These are phyloP conservation scores for Cutaneotrichosporon sp. DNA, from an alignment of 1,284 basidiomycete species.

Conservation along the genomic window DNA sequence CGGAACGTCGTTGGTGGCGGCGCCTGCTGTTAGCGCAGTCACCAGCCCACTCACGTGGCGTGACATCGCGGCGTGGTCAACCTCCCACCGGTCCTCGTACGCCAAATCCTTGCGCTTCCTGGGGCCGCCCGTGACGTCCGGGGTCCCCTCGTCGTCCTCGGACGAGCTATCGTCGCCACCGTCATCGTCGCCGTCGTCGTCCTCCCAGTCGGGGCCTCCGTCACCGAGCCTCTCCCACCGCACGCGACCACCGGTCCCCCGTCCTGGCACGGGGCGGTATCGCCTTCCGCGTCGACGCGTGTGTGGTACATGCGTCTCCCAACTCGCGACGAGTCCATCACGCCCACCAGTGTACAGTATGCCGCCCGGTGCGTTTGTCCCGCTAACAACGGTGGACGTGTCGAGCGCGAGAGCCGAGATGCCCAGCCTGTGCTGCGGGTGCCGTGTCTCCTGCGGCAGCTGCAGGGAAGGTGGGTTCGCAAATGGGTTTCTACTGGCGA, in stretches of 20 bases:
- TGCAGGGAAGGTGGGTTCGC: conserved; percentile 19
- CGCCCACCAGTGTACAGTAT: conserved; percentile 91
- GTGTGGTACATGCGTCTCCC: conserved; percentile 80
- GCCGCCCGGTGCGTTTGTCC: conserved; percentile 68
- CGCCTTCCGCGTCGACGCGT: conserved; percentile 52
- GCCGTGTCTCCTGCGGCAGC: conserved; percentile 32
- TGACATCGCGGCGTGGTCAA: conserved; percentile 56
- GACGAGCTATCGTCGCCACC: conserved; percentile 53
- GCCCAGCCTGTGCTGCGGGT: conserved; percentile 82
- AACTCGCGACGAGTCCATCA: conserved; percentile 86
- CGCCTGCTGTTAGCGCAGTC: conserved; percentile 19
- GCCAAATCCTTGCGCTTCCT: conserved; percentile 51
- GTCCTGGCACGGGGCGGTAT: conserved; percentile 40
- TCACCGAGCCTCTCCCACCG: conserved; percentile 49
- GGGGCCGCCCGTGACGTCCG: conserved; percentile 11
- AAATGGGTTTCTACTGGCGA: conserved; percentile 38
- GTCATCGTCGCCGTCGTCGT: conserved; percentile 57
- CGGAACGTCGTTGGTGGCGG: conserved; percentile 60
- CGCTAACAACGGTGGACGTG: conserved; percentile 70
- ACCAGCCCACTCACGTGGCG: conserved; percentile 23
- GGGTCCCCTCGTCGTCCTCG: conserved; percentile 56
- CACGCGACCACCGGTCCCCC: conserved; percentile 30
- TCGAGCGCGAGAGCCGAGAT: conserved; percentile 84
- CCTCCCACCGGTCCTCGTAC: conserved; percentile 75
- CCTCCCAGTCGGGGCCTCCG: conserved; percentile 61